Conservation (phyloP, 169 alveolate species). For the Pseudocohnilembus persalinus region DNA sequence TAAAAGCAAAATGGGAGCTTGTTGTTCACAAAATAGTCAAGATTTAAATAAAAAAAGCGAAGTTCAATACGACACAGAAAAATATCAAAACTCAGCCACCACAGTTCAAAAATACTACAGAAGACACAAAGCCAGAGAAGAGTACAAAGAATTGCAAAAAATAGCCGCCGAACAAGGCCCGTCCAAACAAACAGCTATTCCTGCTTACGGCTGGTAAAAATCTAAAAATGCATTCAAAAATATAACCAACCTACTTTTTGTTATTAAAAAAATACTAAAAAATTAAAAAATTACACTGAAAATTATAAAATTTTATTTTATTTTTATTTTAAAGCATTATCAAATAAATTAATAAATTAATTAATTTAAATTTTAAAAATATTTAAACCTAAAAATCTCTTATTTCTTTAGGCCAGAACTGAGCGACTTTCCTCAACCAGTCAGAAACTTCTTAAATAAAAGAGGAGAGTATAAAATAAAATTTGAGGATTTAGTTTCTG, state of each 20-base stretch:
- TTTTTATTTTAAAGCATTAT: too few species aligned
- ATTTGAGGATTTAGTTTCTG: neutral
- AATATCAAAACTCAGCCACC: neutral
- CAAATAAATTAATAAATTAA: too few species aligned
- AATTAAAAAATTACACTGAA: too few species aligned
- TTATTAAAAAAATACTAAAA: too few species aligned
- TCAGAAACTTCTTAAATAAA: neutral
- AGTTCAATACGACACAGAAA: too few species aligned
- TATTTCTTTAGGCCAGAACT: too few species aligned
- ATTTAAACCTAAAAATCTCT: too few species aligned
- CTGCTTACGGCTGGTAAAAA: neutral
- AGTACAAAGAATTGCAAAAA: neutral
- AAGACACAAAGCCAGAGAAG: neutral
- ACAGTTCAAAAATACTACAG: neutral
- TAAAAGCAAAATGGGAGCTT: neutral
- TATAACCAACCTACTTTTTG: too few species aligned
- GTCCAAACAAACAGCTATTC: neutral
- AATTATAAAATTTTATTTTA: too few species aligned
- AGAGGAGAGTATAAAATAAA: neutral
- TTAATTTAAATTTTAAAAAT: too few species aligned
- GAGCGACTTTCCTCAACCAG: neutral
- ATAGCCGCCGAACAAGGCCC: neutral
- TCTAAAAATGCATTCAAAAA: too few species aligned
- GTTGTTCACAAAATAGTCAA: neutral
- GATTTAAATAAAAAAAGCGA: neutral